Evolutionary conservation across 1,284 basidiomycete genomes (phyloP), one percentile per base, ranked within the genome.

Genomic region (Schizopora paradoxa): DNA sequence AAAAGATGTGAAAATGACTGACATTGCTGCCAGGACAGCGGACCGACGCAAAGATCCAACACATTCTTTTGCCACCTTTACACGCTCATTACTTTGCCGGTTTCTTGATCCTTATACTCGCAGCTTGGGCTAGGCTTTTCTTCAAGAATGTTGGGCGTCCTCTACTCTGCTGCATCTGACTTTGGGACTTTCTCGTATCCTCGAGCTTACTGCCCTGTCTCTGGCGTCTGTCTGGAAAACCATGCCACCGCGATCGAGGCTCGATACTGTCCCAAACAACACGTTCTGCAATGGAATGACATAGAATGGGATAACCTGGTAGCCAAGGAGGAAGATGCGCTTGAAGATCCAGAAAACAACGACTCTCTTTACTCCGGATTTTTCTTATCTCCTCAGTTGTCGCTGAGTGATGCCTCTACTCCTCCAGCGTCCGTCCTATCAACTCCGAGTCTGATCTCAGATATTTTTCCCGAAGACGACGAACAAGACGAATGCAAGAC

Each of bases 151-250:
- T 34, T 51, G 14, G 49, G 49, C n/a, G 41, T 47, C 29, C 33
- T 47, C 16, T 43, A 51, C 22, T 43, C 41, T 34, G 41, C 49
- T 4, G 34, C 36, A 21, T 51, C 49, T 14, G 49, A 51, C 25
- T 51, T 51, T 26, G 43, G 45, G 2, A 35, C 40, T 14, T 51
- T 51, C 35, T 51, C 45, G 22, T 51, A 51, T 40, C 49, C 49
- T 34, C 45, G 49, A 11, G 18, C 34, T 13, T 25, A 16, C 27
- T n/a, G n/a, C n/a, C n/a, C n/a, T n/a, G 25, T 40, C 7, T 46
- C 44, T 36, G 44, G 21, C 3, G 43, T 51, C 33, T 51, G 49
- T 36, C 35, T 35, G 19, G 49, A 51, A 28, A 33, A 31, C 11
- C 49, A 51, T 21, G 40, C 39, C 1, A 47, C 49, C 16, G 16